Percentiles rank a stretch among this genome's conserved stretches.
phyloP scores from a whole-genome alignment of 2,329 filamentous ascomycete species.

The Xylariaceae sp. region DNA sequence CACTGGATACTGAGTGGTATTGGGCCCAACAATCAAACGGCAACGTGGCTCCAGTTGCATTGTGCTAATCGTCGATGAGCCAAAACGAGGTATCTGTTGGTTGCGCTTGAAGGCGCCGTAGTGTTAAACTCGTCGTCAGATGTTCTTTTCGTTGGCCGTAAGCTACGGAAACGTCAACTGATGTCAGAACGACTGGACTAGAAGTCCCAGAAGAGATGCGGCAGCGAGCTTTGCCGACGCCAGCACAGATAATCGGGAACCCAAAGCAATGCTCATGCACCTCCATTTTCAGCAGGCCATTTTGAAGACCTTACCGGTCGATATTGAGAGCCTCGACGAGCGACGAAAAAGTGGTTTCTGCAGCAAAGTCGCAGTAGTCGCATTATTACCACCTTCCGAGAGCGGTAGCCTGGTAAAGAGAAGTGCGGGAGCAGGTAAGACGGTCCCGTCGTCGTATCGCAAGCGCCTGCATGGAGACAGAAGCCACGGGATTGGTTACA shows the following conservation, averaged over 20 bases:
- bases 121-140: too few species aligned
- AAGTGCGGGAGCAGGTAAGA: not conserved
- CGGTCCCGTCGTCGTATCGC: not conserved
- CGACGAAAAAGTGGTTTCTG: not conserved
- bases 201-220: not conserved
- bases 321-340: not conserved
- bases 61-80: too few species aligned
- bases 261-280: not conserved
- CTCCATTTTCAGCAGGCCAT: conserved; percentile 7
- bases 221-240: not conserved
- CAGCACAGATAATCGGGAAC: conserved; percentile 1
- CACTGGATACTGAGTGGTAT: too few species aligned
- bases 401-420: not conserved
- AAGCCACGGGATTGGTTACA: conserved; percentile 6
- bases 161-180: not conserved
- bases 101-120: too few species aligned
- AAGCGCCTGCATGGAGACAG: conserved; percentile 7
- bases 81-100: too few species aligned
- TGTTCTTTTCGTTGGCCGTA: too few species aligned
- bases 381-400: conserved; percentile 12
- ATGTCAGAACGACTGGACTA: not conserved
- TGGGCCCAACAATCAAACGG: too few species aligned
- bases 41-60: too few species aligned
- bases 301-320: conserved; percentile 6
- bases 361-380: not conserved